Evolutionary conservation across 257 asterid species (phyloP), one percentile per base, ranked within the genome.

Genomic region (Striga asiatica): DNA sequence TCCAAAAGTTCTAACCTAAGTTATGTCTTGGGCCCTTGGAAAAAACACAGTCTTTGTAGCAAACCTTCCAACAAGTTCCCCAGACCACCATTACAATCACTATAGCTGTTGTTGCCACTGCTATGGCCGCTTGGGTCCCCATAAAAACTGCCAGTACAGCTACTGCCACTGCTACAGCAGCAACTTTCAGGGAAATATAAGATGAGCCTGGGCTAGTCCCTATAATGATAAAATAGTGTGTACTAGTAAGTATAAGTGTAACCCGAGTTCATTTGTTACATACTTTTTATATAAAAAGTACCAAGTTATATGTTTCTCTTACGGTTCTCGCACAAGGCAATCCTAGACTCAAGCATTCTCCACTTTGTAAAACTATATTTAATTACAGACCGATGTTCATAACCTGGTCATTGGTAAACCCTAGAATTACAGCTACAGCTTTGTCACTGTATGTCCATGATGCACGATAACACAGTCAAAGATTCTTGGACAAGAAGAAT

Each of bases 191-290:
- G 83, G 74, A 52, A 57, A 82, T 75, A 89, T 75, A 81, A 74
- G 93, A 83, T 56, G 93, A 79, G 76, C 78, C 82, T 72, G 88
- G 71, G 70, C 84, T 85, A 62, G 75, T 74, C 83, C 97, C 94
- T 85, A 84, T 75, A 79, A 83, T 57, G 78, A 73, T 69, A 64
- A 83, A 78, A 79, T 79, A 78, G 81, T 80, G 74, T 69, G 50
- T 67, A 41, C 75, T 72, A 75, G 71, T 78, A 53, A 72, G 79
- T 59, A n/a, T 24, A 43, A 60, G 61, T 45, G 64, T 66, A 46
- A 50, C 71, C 65, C 60, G 68, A 41, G 61, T 61, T 43, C 62
- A 60, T 8, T 35, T 32, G 48, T 50, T 68, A 61, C 70, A 62
- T 56, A 65, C 34, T 65, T 20, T 45, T 70, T 45, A 68, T 59